Percentiles rank a stretch among this genome's conserved stretches.
Evolutionary conservation across 257 asterid species (phyloP).

Genomic region (Thymus quinquecostatus): DNA sequence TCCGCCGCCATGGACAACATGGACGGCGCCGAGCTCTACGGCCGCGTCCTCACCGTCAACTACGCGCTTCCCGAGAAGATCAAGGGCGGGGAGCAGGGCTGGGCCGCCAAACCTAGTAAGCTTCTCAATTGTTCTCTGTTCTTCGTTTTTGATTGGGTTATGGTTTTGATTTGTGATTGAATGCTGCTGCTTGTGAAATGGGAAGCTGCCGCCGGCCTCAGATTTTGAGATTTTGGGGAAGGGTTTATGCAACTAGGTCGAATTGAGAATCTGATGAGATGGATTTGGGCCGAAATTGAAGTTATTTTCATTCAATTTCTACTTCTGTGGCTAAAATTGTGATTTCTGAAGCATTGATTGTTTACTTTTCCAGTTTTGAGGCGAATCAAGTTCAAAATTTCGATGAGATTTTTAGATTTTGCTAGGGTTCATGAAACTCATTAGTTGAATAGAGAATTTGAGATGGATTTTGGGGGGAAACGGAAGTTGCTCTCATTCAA

Average conservation of each 20-base stretch:
- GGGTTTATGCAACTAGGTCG: conserved; percentile 13
- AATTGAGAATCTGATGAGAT: neutral
- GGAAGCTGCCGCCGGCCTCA: neutral
- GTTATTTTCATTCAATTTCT: neutral
- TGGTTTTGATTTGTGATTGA: neutral
- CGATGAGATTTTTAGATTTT: neutral
- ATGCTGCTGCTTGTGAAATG: conserved; percentile 13
- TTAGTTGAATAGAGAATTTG: neutral
- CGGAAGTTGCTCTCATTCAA: neutral
- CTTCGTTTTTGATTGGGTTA: neutral
- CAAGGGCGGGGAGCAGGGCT: conserved; percentile 96
- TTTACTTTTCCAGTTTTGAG: neutral
- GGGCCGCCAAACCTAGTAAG: conserved; percentile 99
- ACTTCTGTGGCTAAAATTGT: neutral
- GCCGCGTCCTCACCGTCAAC: conserved; percentile 91
- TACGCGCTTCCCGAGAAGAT: conserved; percentile 91
- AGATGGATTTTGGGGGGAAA: neutral
- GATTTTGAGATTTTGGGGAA: conserved; percentile 6
- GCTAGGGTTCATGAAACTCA: conserved; percentile 13
- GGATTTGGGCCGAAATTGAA: neutral
- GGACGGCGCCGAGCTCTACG: conserved; percentile 98
- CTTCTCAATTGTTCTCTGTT: neutral
- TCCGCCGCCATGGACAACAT: conserved; percentile 96
- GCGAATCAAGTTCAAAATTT: neutral
- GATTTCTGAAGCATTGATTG: neutral